Conservation (phyloP, 1,284 basidiomycete species). For the Cryptococcus sp. region DNA sequence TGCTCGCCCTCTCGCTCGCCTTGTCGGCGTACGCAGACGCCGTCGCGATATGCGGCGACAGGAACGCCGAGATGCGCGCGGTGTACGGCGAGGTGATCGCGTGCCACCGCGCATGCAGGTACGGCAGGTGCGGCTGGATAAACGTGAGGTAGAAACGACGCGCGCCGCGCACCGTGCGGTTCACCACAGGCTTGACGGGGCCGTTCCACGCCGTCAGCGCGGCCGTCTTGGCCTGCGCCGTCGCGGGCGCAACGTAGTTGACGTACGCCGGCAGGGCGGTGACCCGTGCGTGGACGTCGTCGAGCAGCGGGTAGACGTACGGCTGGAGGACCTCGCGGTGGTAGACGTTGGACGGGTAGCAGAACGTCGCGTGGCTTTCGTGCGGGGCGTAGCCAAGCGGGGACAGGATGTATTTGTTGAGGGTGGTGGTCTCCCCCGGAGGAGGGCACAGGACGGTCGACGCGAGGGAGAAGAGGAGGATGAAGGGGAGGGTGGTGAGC, state of each 20-base stretch:
- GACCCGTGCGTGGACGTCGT: conserved; percentile 22
- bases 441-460: conserved; percentile 46
- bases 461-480: conserved; percentile 39
- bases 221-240: conserved; percentile 8
- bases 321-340: conserved; percentile 38
- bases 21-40: conserved; percentile 23
- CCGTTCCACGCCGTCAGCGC: conserved; percentile 29
- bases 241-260: conserved; percentile 29
- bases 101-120: conserved; percentile 28
- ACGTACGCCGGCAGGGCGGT: conserved; percentile 27
- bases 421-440: conserved; percentile 19
- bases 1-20: conserved; percentile 15
- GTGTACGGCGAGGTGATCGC: conserved; percentile 36
- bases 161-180: conserved; percentile 25
- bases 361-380: conserved; percentile 37
- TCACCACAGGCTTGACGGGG: conserved; percentile 38
- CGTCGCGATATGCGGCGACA: conserved; percentile 30
- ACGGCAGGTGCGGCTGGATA: conserved; percentile 43
- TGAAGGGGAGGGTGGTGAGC: conserved; percentile 37
- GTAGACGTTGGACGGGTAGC: conserved; percentile 46
- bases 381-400: conserved; percentile 29
- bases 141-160: conserved; percentile 39
- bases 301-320: conserved; percentile 36
- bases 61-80: conserved; percentile 22
- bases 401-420: conserved; percentile 34